Conservation (phyloP, 2,329 filamentous ascomycete genomes). For the Penicillium sp. region DNA sequence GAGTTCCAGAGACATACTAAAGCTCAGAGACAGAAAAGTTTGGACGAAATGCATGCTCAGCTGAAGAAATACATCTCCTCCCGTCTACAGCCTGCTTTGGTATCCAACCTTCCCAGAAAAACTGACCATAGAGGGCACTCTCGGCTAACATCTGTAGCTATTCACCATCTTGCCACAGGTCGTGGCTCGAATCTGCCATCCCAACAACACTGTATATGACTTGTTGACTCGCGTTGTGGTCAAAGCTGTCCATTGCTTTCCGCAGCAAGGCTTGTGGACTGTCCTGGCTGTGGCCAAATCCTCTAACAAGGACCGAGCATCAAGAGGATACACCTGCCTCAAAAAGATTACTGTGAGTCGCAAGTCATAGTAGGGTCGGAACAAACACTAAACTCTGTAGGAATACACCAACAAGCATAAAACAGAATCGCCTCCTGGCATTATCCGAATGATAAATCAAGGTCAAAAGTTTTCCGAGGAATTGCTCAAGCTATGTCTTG, state of each 20-base stretch:
- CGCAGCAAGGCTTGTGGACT: conserved; percentile 90
- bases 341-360: conserved; percentile 45
- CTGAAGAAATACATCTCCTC: conserved; percentile 74
- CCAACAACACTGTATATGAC: conserved; percentile 75
- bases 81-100: conserved; percentile 52
- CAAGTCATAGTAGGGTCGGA: not conserved
- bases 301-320: conserved; percentile 69
- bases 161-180: conserved; percentile 81
- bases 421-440: conserved; percentile 56
- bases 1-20: conserved; percentile 54
- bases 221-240: conserved; percentile 78
- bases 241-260: conserved; percentile 84
- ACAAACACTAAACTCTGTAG: conserved; percentile 33
- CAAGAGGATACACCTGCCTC: conserved; percentile 53
- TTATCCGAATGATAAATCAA: conserved; percentile 72
- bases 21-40: conserved; percentile 63
- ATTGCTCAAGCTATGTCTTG: conserved; percentile 78
- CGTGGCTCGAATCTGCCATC: conserved; percentile 92
- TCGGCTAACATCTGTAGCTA: conserved; percentile 40
- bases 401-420: conserved; percentile 57
- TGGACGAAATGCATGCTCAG: conserved; percentile 72
- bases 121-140: not conserved
- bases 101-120: conserved; percentile 29
- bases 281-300: conserved; percentile 86
- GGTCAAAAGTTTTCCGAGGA: conserved; percentile 85